Base-by-base conservation (phyloP, 495 filamentous ascomycete genomes). In the Penicillium crystallinum region DNA sequence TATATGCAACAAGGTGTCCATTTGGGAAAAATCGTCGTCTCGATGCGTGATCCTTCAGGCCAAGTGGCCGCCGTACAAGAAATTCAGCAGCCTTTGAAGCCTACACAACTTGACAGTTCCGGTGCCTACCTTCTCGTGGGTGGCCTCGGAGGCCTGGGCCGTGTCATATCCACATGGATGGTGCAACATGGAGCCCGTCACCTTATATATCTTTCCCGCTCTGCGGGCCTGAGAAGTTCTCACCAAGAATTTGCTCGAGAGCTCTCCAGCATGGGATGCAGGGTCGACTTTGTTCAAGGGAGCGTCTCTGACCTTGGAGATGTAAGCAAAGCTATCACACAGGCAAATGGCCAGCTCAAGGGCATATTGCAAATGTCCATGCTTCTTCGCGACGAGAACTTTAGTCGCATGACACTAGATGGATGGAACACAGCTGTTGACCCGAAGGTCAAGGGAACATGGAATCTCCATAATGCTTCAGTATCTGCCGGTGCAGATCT, bases 381-480 rank as follows among this genome's bases (percentile, higher is more conserved):
- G 63, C 59, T 73, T 12, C 57, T 68, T 8, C 17, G 42, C 12
- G 72, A 79, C 37, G 53, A 57, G 0, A 34, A 58, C 0, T 56
- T 74, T 22, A 55, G 65, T 3, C 64, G 67, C 10, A 81, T 81
- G 77, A 66, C 66, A 0, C 41, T 66, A 14, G 52, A 69, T 0
- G 64, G 75, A 18, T 77, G 74, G 68, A 56, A 55, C 0, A 54
- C 54, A 0, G 62, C 66, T 0, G 52, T 74, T 0, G 50, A 51
- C 2, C 70, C 76, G 23, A 81, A 81, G 56, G 65, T 75, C 4
- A 31, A 68, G 2, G 79, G 78, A 1, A 71, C 76, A 0, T 75
- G 68, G 71, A 77, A 85, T 61, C 75, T 87, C 27, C 81, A 87
- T 63, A 66, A 78, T 34, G 62, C 69, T n/a, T 33, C 43, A 1